phyloP scores from a whole-genome alignment of 1,284 basidiomycete species.

The Ceratobasidium sp. region DNA sequence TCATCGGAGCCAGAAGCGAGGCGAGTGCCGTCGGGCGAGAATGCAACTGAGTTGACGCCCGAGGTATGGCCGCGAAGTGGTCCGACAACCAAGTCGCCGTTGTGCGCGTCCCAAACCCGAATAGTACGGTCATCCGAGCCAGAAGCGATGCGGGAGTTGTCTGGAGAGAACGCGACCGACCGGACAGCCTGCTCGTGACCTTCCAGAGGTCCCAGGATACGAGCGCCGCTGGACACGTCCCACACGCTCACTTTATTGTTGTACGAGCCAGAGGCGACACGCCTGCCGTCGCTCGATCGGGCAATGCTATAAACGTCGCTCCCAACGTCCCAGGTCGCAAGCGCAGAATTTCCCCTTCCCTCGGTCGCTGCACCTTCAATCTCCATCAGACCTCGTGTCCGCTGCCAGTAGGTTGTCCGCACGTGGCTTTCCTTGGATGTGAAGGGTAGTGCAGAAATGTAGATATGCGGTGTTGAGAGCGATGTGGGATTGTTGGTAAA shows the following conservation, averaged over 20 bases:
- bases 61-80: too few relatives aligned
- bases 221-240: background rate
- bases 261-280: too few relatives aligned
- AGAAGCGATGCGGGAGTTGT: too few relatives aligned
- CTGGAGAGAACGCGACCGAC: constrained; percentile 36
- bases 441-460: constrained; percentile 33
- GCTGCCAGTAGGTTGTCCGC: background rate
- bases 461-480: constrained; percentile 32
- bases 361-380: background rate
- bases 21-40: too few relatives aligned
- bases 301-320: background rate
- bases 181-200: too few relatives aligned
- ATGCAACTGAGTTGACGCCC: too few relatives aligned
- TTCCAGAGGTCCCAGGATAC: too few relatives aligned
- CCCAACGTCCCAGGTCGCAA: background rate
- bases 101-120: too few relatives aligned
- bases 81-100: too few relatives aligned
- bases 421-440: background rate
- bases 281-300: too few relatives aligned
- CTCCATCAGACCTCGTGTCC: background rate
- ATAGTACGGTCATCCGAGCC: too few relatives aligned
- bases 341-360: background rate
- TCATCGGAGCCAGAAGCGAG: constrained; percentile 27
- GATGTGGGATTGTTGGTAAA: background rate
- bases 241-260: too few relatives aligned